Conservation (phyloP, 352 stramenopile genomes). For the Blastocystis sp. region DNA sequence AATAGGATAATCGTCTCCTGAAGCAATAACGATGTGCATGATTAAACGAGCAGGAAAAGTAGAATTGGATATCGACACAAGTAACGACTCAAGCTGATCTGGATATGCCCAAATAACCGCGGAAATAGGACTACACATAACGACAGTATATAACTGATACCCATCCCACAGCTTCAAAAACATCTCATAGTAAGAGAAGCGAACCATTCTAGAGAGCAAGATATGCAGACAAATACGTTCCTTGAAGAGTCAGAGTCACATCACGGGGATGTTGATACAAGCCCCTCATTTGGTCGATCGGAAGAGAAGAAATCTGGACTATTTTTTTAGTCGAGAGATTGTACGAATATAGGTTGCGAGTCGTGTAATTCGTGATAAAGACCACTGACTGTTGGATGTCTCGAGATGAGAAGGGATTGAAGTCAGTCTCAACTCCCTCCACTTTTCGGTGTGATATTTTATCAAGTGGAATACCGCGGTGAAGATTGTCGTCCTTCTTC, state of each 20-base stretch:
- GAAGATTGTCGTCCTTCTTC: not conserved
- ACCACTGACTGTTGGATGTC: not conserved
- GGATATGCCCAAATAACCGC: not conserved
- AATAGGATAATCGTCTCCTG: slow-evolving; percentile 15
- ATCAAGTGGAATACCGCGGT: not conserved
- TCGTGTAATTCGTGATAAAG: not conserved
- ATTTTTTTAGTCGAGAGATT: not conserved
- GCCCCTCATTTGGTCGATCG: not conserved
- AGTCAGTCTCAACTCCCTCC: not conserved
- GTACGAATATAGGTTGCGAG: not conserved
- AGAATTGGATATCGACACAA: not conserved
- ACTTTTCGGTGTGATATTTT: not conserved
- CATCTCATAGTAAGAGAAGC: slow-evolving; percentile 40
- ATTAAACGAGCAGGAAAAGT: slow-evolving; percentile 6
- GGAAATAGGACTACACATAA: slow-evolving; percentile 18
- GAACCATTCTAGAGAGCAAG: not conserved
- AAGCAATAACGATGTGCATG: not conserved
- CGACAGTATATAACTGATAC: not conserved
- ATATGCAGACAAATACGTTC: not conserved
- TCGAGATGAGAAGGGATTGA: not conserved
- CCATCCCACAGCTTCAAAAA: not conserved
- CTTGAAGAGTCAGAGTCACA: slow-evolving; percentile 12
- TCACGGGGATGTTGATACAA: not conserved
- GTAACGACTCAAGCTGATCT: not conserved
- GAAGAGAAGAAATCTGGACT: not conserved